phyloP scores from a whole-genome alignment of 2,329 filamentous ascomycete genomes.

The Cladophialophora psammophila region DNA sequence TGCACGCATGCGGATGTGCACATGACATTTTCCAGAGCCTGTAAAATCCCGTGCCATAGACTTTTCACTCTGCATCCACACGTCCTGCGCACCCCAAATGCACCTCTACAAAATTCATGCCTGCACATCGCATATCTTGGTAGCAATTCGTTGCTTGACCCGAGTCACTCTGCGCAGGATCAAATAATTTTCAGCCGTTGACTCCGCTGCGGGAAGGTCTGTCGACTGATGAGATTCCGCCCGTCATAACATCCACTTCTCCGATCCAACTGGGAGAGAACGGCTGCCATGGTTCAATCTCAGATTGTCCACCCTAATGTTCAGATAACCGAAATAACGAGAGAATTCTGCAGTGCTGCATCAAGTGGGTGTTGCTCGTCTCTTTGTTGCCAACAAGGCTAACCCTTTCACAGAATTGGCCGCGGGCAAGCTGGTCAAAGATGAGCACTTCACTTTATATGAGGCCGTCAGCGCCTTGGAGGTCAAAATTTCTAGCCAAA shows the following conservation, averaged over 20 bases:
- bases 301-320: slow-evolving; percentile 34
- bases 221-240: neutral
- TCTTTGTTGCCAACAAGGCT: slow-evolving; percentile 12
- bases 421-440: slow-evolving; percentile 87
- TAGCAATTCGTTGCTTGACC: neutral
- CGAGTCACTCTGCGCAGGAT: neutral
- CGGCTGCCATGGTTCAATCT: slow-evolving; percentile 31
- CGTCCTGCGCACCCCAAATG: neutral
- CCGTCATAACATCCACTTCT: neutral
- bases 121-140: slow-evolving; percentile 3
- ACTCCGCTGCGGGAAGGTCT: neutral
- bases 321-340: slow-evolving; percentile 60
- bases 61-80: neutral
- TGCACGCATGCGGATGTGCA: slow-evolving; percentile 2
- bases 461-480: slow-evolving; percentile 84
- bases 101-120: neutral
- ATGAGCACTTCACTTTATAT: slow-evolving; percentile 92
- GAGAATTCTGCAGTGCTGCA: slow-evolving; percentile 61
- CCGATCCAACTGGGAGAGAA: neutral
- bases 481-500: slow-evolving; percentile 45
- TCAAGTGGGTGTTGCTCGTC: slow-evolving; percentile 50
- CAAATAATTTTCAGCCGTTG: neutral
- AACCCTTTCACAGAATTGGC: slow-evolving; percentile 22
- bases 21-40: slow-evolving; percentile 14
- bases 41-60: neutral